These are phyloP conservation scores for Corylus avellana DNA, from an alignment of 306 rosid species.

Conservation along the genomic window DNA sequence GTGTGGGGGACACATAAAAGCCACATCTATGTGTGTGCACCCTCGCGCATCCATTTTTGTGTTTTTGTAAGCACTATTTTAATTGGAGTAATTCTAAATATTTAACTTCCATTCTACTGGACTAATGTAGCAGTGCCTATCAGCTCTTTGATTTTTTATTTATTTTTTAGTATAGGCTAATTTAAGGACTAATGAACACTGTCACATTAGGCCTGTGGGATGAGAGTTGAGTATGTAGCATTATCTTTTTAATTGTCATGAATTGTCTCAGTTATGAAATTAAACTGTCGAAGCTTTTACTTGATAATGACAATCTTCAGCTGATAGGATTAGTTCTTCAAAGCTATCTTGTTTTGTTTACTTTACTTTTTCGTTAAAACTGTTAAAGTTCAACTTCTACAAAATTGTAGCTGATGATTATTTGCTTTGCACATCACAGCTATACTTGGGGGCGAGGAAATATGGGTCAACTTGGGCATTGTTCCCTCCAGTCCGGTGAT, in stretches of 20 bases:
- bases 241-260: neutral
- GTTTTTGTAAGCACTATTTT: neutral
- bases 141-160: no score
- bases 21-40: neutral
- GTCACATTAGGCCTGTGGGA: no score
- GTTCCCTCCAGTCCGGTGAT: slow-evolving; percentile 80
- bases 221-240: no score
- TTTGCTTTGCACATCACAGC: slow-evolving; percentile 46
- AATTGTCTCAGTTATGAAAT: neutral
- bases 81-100: neutral
- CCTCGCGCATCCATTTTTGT: neutral
- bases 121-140: no score
- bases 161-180: no score
- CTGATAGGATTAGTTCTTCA: neutral
- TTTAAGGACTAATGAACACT: no score
- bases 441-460: slow-evolving; percentile 95
- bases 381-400: neutral
- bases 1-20: neutral
- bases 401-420: slow-evolving; percentile 22
- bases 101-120: no score
- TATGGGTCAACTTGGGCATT: slow-evolving; percentile 98
- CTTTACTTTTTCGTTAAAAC: neutral
- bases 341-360: neutral
- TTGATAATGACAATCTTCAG: neutral
- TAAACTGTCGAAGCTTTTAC: neutral